Evolutionary conservation across 2,329 filamentous ascomycete species (phyloP).

Genomic region (Coniochaeta hoffmannii): DNA sequence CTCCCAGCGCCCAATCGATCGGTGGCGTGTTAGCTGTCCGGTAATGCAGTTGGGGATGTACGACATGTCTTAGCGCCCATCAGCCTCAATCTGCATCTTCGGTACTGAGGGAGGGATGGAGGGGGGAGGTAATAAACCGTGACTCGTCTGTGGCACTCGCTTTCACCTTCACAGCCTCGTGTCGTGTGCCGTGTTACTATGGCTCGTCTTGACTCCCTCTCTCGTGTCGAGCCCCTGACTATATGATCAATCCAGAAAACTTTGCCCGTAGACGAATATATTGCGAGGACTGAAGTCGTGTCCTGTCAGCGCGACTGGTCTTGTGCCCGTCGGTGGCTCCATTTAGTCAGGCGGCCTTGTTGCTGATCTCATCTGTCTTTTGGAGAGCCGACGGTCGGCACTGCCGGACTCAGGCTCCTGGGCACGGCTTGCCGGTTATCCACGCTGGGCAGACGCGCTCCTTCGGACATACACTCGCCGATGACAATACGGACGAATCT

Average conservation of each 20-base stretch:
- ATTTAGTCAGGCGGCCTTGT: not conserved
- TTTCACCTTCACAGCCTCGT: not conserved
- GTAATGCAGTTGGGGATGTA: not conserved
- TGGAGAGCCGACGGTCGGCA: too few species aligned
- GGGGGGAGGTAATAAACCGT: too few species aligned
- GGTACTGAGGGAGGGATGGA: too few species aligned
- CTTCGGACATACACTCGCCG: not conserved
- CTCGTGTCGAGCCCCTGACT: not conserved
- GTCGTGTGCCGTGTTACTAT: not conserved
- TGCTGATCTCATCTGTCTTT: slow-evolving; percentile 1
- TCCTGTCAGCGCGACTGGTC: not conserved
- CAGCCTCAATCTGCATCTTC: not conserved
- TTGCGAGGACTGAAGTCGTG: not conserved
- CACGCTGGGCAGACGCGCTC: not conserved
- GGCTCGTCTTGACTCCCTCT: not conserved
- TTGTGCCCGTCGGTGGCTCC: not conserved
- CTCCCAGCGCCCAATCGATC: not conserved
- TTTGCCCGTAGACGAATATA: too few species aligned
- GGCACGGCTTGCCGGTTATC: not conserved
- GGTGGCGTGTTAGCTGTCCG: not conserved
- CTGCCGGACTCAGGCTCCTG: too few species aligned
- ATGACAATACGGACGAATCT: not conserved
- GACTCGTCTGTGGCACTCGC: not conserved
- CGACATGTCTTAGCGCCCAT: not conserved
- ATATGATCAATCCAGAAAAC: too few species aligned